Percentiles rank a stretch among this genome's conserved stretches.
Evolutionary conservation across 148 eudicot species (phyloP).

Genomic region (Rhododendron ferrugineum): DNA sequence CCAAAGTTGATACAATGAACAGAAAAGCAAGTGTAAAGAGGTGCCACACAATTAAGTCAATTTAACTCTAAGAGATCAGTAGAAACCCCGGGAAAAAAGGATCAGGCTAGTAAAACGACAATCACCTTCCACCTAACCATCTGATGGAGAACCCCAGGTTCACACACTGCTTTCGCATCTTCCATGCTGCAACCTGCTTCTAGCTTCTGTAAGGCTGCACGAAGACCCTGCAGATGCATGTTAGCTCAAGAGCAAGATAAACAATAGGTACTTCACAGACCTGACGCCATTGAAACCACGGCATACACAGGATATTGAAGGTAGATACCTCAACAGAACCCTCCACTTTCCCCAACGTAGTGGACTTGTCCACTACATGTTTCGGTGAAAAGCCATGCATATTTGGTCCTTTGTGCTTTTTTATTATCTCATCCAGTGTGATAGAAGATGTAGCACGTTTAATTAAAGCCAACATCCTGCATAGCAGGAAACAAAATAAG

Average conservation of each 20-base stretch:
- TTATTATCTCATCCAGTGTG: constrained; percentile 43
- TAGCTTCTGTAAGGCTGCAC: constrained; percentile 56
- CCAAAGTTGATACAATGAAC: not conserved
- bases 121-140: constrained; percentile 72
- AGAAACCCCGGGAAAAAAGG: not conserved
- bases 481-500: constrained; percentile 6
- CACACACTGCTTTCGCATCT: constrained; percentile 71
- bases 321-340: constrained; percentile 56
- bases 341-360: constrained; percentile 71
- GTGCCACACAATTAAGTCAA: not conserved
- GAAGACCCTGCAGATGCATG: constrained; percentile 59
- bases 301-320: constrained; percentile 6
- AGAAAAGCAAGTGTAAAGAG: not conserved
- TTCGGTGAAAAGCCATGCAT: constrained; percentile 33
- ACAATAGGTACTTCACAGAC: too few relatives aligned
- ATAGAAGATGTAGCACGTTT: constrained; percentile 59
- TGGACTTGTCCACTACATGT: constrained; percentile 34
- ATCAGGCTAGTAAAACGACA: not conserved
- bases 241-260: constrained; percentile 7
- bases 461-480: constrained; percentile 59
- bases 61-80: not conserved
- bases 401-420: constrained; percentile 39
- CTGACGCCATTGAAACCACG: not conserved
- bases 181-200: constrained; percentile 56
- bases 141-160: constrained; percentile 53